Evolutionary conservation across 768 basidiomycete species (phyloP).

Genomic region (Dentipellis fragilis): DNA sequence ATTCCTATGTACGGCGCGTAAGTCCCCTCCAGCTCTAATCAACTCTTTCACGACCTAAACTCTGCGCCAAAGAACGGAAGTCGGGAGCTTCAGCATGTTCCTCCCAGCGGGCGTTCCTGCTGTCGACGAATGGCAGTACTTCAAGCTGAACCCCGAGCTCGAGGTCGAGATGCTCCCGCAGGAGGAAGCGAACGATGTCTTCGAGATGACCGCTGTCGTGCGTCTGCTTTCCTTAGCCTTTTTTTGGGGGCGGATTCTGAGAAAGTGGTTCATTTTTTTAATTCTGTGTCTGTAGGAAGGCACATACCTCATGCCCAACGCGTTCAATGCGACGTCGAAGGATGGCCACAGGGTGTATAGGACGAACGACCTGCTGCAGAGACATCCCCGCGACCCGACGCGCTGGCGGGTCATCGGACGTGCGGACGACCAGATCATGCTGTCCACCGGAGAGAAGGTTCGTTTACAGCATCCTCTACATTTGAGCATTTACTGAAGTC

Average conservation of each 20-base stretch:
- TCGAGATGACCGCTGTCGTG: background rate
- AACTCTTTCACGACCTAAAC: background rate
- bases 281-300: background rate
- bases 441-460: slow-evolving; percentile 33
- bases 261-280: background rate
- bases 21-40: background rate
- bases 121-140: slow-evolving; percentile 1
- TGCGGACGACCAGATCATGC: slow-evolving; percentile 34
- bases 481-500: background rate
- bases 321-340: background rate
- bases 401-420: slow-evolving; percentile 24
- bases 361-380: slow-evolving; percentile 2
- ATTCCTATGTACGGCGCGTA: slow-evolving; percentile 2
- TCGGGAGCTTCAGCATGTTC: background rate
- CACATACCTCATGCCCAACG: background rate
- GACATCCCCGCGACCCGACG: background rate
- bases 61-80: background rate
- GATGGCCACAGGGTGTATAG: background rate
- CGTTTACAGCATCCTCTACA: background rate
- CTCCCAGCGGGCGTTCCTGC: background rate
- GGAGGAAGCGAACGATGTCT: background rate
- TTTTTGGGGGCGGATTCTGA: too few species aligned
- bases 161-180: background rate
- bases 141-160: background rate
- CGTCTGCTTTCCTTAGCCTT: background rate